phyloP scores from a whole-genome alignment of 192 early-diverging fungal species.

The Globomyces pollinis-pini region DNA sequence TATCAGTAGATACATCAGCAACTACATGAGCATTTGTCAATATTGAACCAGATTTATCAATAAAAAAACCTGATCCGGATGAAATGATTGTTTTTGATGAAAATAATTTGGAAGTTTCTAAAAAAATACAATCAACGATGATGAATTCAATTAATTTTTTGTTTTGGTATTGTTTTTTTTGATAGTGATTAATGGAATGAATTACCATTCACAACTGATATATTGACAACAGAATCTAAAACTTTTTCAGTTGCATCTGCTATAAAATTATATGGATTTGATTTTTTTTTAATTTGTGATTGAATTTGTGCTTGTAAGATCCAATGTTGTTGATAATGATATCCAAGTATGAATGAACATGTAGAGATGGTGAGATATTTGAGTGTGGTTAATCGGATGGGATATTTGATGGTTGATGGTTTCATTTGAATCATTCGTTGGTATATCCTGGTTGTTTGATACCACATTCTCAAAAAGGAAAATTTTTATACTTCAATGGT shows the following conservation, averaged over 20 bases:
- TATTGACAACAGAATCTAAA: constrained; percentile 39
- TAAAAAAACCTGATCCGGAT: constrained; percentile 45
- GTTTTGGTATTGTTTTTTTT: background rate
- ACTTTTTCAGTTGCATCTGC: constrained; percentile 40
- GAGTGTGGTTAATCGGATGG: too few relatives aligned
- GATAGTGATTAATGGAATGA: background rate
- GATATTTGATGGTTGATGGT: too few relatives aligned
- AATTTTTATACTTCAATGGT: too few relatives aligned
- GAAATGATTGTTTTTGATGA: constrained; percentile 23
- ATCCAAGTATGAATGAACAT: too few relatives aligned
- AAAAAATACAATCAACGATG: constrained; percentile 9
- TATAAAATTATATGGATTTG: constrained; percentile 24
- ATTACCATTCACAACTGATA: constrained; percentile 21
- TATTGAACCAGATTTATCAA: constrained; percentile 24
- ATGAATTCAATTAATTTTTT: too few relatives aligned
- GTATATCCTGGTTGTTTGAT: too few relatives aligned
- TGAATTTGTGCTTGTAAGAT: too few relatives aligned
- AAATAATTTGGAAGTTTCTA: too few relatives aligned
- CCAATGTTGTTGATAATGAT: too few relatives aligned
- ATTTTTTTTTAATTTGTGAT: background rate
- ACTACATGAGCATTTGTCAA: constrained; percentile 35
- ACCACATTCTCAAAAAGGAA: too few relatives aligned
- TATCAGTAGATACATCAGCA: constrained; percentile 3
- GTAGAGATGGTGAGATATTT: too few relatives aligned
- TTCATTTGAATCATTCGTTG: too few relatives aligned